Evolutionary conservation across 768 basidiomycete species (phyloP).

Genomic region (Boletus tomentosulus): DNA sequence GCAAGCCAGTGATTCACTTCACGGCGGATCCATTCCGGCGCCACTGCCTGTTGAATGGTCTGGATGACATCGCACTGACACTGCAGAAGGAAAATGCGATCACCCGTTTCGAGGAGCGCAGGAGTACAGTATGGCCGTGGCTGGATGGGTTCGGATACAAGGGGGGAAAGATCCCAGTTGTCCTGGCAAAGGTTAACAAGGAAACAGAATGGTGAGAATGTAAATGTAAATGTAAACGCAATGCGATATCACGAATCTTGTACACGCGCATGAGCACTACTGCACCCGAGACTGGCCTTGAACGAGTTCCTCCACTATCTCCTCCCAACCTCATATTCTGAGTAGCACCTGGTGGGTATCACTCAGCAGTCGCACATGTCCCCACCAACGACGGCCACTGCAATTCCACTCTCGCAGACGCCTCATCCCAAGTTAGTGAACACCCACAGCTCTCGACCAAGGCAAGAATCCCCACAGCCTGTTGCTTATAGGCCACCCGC

Average conservation of each 20-base stretch:
- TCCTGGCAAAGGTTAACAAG: conserved; percentile 33
- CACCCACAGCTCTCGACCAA: conserved; percentile 7
- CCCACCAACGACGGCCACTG: conserved; percentile 8
- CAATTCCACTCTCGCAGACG: conserved; percentile 11
- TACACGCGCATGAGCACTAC: neutral
- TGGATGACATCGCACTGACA: conserved; percentile 96
- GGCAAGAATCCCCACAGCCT: conserved; percentile 14
- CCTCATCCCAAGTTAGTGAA: conserved; percentile 12
- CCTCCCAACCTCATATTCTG: conserved; percentile 1
- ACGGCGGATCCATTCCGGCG: conserved; percentile 85
- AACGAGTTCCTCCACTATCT: neutral
- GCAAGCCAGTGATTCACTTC: conserved; percentile 71
- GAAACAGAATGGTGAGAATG: conserved; percentile 68
- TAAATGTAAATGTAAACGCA: neutral
- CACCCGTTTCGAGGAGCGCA: conserved; percentile 68
- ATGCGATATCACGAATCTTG: conserved; percentile 5
- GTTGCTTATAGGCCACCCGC: conserved; percentile 18
- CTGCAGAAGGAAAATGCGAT: conserved; percentile 77
- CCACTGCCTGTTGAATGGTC: conserved; percentile 90
- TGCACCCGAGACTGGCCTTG: conserved; percentile 15
- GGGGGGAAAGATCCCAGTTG: conserved; percentile 66
- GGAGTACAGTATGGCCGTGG: conserved; percentile 89
- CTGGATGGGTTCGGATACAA: conserved; percentile 92
- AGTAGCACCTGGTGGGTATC: neutral
- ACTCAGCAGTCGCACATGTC: conserved; percentile 13